Base-by-base conservation (phyloP, 805 yeast species). In the Pichia insulana region DNA sequence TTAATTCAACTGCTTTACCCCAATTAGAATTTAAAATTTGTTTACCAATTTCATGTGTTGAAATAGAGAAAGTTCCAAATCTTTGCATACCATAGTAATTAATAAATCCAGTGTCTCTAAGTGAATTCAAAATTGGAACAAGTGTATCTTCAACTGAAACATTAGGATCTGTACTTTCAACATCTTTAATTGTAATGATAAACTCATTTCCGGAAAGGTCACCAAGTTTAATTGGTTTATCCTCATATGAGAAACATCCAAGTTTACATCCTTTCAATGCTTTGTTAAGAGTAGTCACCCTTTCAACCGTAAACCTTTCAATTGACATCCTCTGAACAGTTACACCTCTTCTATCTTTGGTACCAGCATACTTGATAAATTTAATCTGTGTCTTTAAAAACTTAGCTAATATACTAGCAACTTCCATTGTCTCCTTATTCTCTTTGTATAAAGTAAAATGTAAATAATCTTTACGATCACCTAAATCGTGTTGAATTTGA, bases 11-110 rank as follows among this genome's bases (percentile, higher is more conserved):
- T 1, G 94, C 96, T 12, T 68, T 71, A 52, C 82, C 73, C 88
- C 95, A 92, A 43, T 88, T 78, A 30, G 75, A 76, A 38, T 76
- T 69, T 39, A 92, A 64, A 22, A 90, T 68, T 47, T 71, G 71
- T 47, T 75, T 76, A 38, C 99, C 99, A 41, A 89, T 70, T 26
- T 71, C 74, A 61, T 92, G 97, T 0, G 98, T 89, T 2, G 97
- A 86, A 25, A 88, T 71, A 11, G 96, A 84, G 56, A 87, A 90
- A 0, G 98, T 89, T 25, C 99, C 99, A 60, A 92, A 92, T 56
- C 99, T 70, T 67, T 92, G 99, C 89, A 92, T 82, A n/a, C 99
- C 99, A 59, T 74, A 92, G 58, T 92, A 92, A 61, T 92, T 92
- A 49, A 92, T 82, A 55, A 86, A 92, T 0, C 99, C 99, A 25